Percentiles rank a stretch among this genome's conserved stretches.
Conservation (phyloP, 2,329 filamentous ascomycete genomes). For the Stagonosporopsis vannaccii region DNA sequence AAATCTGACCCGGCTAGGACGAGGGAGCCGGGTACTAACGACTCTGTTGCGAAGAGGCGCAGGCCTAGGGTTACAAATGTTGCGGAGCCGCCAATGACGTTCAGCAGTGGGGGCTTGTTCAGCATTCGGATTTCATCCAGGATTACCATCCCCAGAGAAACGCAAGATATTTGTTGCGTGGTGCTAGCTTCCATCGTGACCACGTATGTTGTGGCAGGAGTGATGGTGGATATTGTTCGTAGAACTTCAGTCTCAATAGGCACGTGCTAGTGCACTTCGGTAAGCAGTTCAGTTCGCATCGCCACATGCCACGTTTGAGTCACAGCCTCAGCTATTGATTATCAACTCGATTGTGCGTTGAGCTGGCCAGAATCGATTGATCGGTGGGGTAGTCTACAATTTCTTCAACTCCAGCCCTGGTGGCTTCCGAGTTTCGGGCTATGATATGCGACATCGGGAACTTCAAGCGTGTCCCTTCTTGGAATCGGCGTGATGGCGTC, state of each 20-base stretch:
- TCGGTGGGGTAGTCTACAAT: too few relatives aligned
- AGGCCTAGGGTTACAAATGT: constrained; percentile 24
- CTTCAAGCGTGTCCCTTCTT: constrained; percentile 32
- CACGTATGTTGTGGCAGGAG: not conserved
- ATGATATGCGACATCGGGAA: constrained; percentile 22
- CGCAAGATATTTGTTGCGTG: not conserved
- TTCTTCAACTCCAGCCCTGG: not conserved
- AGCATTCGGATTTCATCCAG: constrained; percentile 32
- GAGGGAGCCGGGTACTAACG: constrained; percentile 24
- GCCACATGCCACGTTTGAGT: too few relatives aligned
- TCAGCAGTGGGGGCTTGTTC: constrained; percentile 14
- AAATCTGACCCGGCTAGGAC: constrained; percentile 31
- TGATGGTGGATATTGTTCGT: not conserved
- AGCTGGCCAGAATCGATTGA: too few relatives aligned
- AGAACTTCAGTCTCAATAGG: not conserved
- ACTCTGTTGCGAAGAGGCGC: constrained; percentile 18
- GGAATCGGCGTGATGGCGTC: constrained; percentile 12
- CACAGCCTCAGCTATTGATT: too few relatives aligned
- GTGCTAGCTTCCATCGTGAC: not conserved
- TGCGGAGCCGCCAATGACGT: constrained; percentile 31
- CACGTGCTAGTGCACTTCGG: constrained; percentile 1
- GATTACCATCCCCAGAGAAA: constrained; percentile 34
- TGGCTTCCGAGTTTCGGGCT: constrained; percentile 8
- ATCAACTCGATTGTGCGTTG: too few relatives aligned
- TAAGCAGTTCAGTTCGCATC: too few relatives aligned